Base-by-base conservation (phyloP, 192 early-diverging fungal species). In the Coemansia sp. region DNA sequence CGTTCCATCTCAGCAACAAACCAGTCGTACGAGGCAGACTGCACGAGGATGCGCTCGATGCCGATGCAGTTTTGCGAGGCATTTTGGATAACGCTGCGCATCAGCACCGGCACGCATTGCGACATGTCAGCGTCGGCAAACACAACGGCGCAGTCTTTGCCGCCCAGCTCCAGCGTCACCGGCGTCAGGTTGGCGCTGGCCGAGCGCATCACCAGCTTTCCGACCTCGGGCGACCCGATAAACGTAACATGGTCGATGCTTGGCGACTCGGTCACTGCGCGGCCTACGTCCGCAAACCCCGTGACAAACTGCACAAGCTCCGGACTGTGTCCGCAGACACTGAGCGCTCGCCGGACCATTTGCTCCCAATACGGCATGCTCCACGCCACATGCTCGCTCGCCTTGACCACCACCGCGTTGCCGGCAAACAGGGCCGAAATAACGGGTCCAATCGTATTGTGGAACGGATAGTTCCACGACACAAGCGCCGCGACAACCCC, bases 41-140 rank as follows among this genome's bases (percentile, higher is more conserved):
- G 89, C n/a, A 91, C 80, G 53, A 95, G 75, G 17, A 95, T 87
- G 50, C 93, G 84, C 81, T 95, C 93, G 25, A 94, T 78, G n/a
- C 92, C 92, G 67, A 89, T 86, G 78, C 93, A 95, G 76, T 94
- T 95, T 66, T 95, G 93, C 11, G 92, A 93, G 56, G 87, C 85
- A 70, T 95, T 93, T 63, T 93, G 92, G 76, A 95, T 87, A 3
- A 90, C 89, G 25, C 90, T 88, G 66, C 93, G 89, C 89, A 95
- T 89, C 56, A 86, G 65, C 22, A 92, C 84, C 2, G 90, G 86
- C 24, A 90, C 59, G 38, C 88, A 82, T 43, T 92, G 87, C 15
- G 58, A 52, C 60, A 91, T 67, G 66, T 92, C 86, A 7, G 85
- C 79, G 65, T 94, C 91, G 48, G 85, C 84, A 62, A 90, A 88